Base-by-base conservation (phyloP, 2,329 filamentous ascomycete species). In the Phyllosticta ampelicida region DNA sequence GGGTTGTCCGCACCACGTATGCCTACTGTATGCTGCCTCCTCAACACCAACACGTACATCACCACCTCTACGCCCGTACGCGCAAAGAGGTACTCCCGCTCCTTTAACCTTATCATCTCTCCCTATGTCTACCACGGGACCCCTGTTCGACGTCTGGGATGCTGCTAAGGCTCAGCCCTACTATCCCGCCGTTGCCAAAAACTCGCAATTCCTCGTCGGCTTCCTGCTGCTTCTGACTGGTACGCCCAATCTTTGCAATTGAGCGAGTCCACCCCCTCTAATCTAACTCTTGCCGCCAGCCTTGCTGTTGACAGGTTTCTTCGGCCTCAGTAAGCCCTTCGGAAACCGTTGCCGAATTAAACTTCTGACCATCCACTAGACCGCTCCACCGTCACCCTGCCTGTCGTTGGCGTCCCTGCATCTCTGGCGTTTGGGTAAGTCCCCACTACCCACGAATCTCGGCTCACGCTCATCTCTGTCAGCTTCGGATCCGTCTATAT, bases 401-500 rank as follows among this genome's bases (percentile, higher is more conserved):
- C 86, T 26, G 71, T 89, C 26, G 80, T 96, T 66, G 92, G 90
- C 61, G 72, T 96, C 62, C 92, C 94, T 49, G 91, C 94, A 62
- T 95, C 92, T 61, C 71, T 95, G 66, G 87, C 90, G 62, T 83
- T 96, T 76, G 92, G 89, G 92, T 97, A 60, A 20, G 44, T 76
- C 48, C 53, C 55, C 53, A 51, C 55, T 54, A 16, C 13, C 56
- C 26, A 28, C 18, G n/a, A n/a, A 20, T 30, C n/a, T 9, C 16
- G 5, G 53, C 48, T 54, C 53, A 60, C 56, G 21, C 49, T 53
- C 36, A 50, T 60, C 48, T n/a, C 19, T 19, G 10, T n/a, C 69
- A 96, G 92, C 54, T 88, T 96, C 73, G 94, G 94, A 66, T 86
- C 92, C 54, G 90, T 99, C 51, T 96, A 94, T 77, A 96, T 96